Evolutionary conservation across 352 stramenopile genomes (phyloP), one percentile per base, ranked within the genome.

Genomic region (Elongisporangium anandrum): DNA sequence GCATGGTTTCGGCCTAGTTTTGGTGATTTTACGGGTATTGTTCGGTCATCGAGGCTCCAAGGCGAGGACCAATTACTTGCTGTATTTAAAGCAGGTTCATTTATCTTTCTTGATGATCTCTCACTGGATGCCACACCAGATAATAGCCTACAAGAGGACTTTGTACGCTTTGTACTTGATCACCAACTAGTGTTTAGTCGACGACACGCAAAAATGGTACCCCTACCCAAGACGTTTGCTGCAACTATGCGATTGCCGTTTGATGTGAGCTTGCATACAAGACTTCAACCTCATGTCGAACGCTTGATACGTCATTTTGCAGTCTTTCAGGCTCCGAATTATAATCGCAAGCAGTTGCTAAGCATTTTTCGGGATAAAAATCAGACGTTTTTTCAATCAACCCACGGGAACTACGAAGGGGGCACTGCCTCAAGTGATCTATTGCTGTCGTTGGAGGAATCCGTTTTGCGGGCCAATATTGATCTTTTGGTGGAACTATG

Each of bases 51-150:
- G 17, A 13, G 23, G n/a, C 48, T 67, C 60, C 21, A 60, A 68
- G 57, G 64, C 58, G 3, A 73, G 67, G 45, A 65, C 1, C 29
- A 75, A 17, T 56, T 89, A 6, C 86, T 86, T 41, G 49, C 62
- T 6, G 26, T 65, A 4, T 54, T 54, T 19, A 56, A 64, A 4
- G 52, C 50, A 22, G 49, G 77, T 17, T 71, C 68, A 3, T 80
- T 81, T 38, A 57, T 88, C 4, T 90, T 90, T 55, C 10, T 90
- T 13, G 80, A 90, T 57, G 77, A 90, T 47, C 49, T 90, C 1
- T 57, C 52, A 22, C 6, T 65, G 16, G 4, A 56, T 47, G 15
- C 29, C 7, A 19, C 6, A n/a, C 34, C 34, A 4, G 16, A 13
- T 50, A n/a, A 29, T 2, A 15, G 29, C 6, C 7, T 48, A 67